Base-by-base conservation (phyloP, 2,329 filamentous ascomycete species). In the Lachnellula subtilissima region DNA sequence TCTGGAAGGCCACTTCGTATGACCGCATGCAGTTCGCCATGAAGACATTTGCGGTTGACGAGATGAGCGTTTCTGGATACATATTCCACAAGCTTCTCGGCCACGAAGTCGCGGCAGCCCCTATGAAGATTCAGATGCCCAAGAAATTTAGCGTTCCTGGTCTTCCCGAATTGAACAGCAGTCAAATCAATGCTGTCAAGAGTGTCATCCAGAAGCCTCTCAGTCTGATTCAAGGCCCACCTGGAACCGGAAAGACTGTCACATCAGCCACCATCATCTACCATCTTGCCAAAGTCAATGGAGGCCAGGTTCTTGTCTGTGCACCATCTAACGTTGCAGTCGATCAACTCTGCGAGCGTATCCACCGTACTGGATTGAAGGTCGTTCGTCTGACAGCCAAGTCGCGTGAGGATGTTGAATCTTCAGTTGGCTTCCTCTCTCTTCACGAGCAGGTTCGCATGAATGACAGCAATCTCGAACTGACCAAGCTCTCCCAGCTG, bases 1-100 rank as follows among this genome's bases (percentile, higher is more conserved):
- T 99, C 54, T 99, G 94, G 94, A 99, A 99, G 72, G 94, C 95
- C 14, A 99, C 95, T 0, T 97, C 93, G 0, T 99, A 99, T 71
- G 94, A 99, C 69, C 92, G 94, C 61, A 99, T 99, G 94, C 94
- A 99, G 73, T 85, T 92, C 63, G 95, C 94, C 53, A 97, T 99
- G 93, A 97, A 97, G 79, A 97, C 91, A 0, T 99, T 99, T 70
- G 94, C 94, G 5, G 86, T 97, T 46, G 93, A 99, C 65, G 94
- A 99, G 73, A 89, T 96, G 88, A 97, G 92, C 69, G 93, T 99
- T 45, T 97, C 94, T 22, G 94, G 94, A 39, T 99, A 97, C 74
- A 96, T 99, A 62, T 99, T 97, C 77, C 94, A 99, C 72, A 94
- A 94, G 63, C 82, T 99, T 22, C 84, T 99, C 35, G 94, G 94